A percentile compares a stretch with the other conserved stretches of the same genome.
Evolutionary conservation across 345 rosid species (phyloP).

Genomic region (Camelina sativa): DNA sequence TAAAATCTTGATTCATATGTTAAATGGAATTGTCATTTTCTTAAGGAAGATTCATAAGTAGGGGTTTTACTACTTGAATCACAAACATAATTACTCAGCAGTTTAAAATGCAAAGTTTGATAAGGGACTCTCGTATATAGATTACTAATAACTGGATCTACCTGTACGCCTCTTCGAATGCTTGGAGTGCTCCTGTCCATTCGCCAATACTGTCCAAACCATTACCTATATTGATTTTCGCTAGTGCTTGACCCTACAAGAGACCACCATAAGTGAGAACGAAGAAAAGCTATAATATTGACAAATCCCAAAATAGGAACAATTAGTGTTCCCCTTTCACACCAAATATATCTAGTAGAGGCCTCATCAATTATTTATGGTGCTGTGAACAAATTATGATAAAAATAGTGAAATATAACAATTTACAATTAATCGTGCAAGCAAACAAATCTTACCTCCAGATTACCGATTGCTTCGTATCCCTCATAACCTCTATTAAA

Average conservation of each 20-base stretch:
- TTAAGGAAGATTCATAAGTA: conserved; percentile 20
- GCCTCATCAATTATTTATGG: conserved; percentile 9
- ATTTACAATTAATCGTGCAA: conserved; percentile 23
- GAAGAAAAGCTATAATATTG: conserved; percentile 17
- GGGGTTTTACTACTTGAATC: background rate
- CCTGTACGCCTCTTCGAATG: conserved; percentile 85
- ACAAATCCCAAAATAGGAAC: conserved; percentile 7
- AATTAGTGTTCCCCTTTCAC: conserved; percentile 1
- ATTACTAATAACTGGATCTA: conserved; percentile 34
- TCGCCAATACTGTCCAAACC: conserved; percentile 74
- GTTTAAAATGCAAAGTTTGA: conserved; percentile 23
- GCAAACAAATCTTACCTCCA: conserved; percentile 66
- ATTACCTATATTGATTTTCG: conserved; percentile 80
- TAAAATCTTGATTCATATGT: conserved; percentile 16
- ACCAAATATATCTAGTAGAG: conserved; percentile 19
- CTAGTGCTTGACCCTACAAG: conserved; percentile 87
- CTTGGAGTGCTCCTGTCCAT: conserved; percentile 72
- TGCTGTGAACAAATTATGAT: conserved; percentile 14
- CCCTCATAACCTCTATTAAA: conserved; percentile 66
- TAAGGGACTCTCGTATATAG: conserved; percentile 9
- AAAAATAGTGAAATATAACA: conserved; percentile 15
- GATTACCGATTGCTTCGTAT: conserved; percentile 67
- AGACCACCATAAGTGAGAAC: conserved; percentile 39
- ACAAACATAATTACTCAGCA: conserved; percentile 20
- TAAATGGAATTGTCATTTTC: conserved; percentile 9